Evolutionary conservation across 768 basidiomycete species (phyloP), one percentile per base, ranked within the genome.

Genomic region (Psilocybe sp.): DNA sequence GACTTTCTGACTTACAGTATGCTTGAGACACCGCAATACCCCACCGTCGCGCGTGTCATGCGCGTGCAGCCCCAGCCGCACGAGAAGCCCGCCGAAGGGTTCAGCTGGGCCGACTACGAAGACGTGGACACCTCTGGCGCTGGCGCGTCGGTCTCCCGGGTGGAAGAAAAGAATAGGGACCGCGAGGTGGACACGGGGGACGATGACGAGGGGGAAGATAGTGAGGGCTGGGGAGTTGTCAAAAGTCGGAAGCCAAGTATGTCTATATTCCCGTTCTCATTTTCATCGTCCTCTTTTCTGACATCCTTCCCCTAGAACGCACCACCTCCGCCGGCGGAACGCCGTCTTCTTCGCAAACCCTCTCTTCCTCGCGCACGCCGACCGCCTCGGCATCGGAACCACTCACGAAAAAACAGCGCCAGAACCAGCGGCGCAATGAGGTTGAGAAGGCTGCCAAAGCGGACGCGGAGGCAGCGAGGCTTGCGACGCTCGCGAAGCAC

Each of bases 211-310:
- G 85, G 82, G 50, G 82, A 78, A 20, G 88, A 87, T 61, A 89
- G 89, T 47, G 88, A 85, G 44, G 86, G 82, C 2, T 92, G 89
- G 91, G 87, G 81, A 18, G 79, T 89, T 38, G 88, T 92, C 57
- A 79, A 73, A 67, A 80, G 80, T 57, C 75, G 76, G 49, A 62
- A 67, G 35, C 73, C 67, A 19, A 73, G 79, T 81, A 64, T 50
- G 72, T 60, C 12, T 18, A 46, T 31, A 34, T 51, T 34, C 28
- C 8, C 5, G 23, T 35, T 28, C 13, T 47, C 37, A 35, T 15
- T 33, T 34, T 47, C n/a, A 43, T 34, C 42, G 45, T 44, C 44
- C 42, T 20, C 16, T 44, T 41, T 33, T 15, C 8, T 20, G 41
- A 20, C 19, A 32, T 47, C 44, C 33, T 2, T 44, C 40, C n/a